Evolutionary conservation across 495 filamentous ascomycete species (phyloP).

Genomic region (Neurospora sp.): DNA sequence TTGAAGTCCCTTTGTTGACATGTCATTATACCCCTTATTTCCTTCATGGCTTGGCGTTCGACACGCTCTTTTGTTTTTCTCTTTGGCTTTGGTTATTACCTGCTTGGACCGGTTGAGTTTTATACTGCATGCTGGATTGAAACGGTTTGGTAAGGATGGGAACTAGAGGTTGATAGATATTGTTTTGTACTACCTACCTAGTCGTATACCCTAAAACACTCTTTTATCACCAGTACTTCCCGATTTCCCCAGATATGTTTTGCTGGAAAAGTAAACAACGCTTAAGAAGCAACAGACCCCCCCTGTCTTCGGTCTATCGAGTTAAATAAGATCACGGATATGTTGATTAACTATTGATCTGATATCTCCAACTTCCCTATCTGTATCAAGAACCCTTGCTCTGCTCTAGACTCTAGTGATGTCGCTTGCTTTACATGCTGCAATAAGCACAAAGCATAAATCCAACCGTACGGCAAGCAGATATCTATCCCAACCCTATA

Average conservation of each 20-base stretch:
- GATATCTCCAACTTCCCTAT: not conserved
- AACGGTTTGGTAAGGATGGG: not conserved
- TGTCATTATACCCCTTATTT: not conserved
- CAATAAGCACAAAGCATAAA: not conserved
- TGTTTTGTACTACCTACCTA: not conserved
- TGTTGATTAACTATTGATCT: not conserved
- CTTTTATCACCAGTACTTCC: too few relatives aligned
- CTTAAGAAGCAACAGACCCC: not conserved
- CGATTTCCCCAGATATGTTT: too few relatives aligned
- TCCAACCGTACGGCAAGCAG: not conserved
- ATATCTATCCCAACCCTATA: not conserved
- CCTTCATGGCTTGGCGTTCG: not conserved
- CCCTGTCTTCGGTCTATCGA: not conserved
- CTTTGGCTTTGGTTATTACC: not conserved
- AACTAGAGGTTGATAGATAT: not conserved
- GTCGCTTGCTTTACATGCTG: not conserved
- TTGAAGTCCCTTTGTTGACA: not conserved
- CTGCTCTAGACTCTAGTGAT: not conserved
- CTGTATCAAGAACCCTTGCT: not conserved
- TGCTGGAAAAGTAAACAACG: not conserved
- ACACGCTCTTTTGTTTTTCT: not conserved
- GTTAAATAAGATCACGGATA: not conserved
- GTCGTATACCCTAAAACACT: not conserved
- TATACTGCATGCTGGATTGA: not conserved
- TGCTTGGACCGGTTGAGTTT: not conserved